Base-by-base conservation (phyloP, 2,329 filamentous ascomycete species). In the Sporothrix phasma region DNA sequence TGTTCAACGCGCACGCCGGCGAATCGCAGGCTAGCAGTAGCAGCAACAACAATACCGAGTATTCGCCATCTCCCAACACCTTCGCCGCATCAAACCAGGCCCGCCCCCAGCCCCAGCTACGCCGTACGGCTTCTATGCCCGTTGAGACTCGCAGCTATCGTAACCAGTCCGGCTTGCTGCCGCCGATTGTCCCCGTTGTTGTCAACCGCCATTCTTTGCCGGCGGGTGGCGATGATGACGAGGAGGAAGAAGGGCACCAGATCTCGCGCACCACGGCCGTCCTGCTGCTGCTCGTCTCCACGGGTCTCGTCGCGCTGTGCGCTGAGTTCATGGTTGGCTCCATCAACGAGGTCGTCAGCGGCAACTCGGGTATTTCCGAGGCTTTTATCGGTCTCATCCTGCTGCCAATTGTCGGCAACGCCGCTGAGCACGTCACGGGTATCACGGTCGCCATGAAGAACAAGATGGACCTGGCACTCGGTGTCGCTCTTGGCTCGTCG, bases 341-440 rank as follows among this genome's bases (percentile, higher is more conserved):
- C 53, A 86, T 87, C 66, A 78, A 83, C 69, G 79, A 79, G 34
- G 77, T 87, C 0, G 81, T 84, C 0, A 72, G 72, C n/a, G 72
- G 74, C 46, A 73, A 73, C 1, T 69, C 74, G 19, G 75, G 75
- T 43, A 72, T 87, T 2, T 82, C 81, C 11, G 80, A 85, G 69
- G 77, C 81, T 0, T 80, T 87, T 61, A 82, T 87, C 54, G 84
- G 84, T 43, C 75, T 87, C 13, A 84, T 87, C 49, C 79, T 87
- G 29, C 74, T 87, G 11, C 84, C 84, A 0, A 81, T 86, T 45
- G 81, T 85, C 0, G 84, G 84, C 41, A 87, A 87, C 64, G 82
- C 84, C 0, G 83, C 84, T 1, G 84, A 86, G 71, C 83, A 86
- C 66, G 80, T 83, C n/a, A 86, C 84, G 0, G 82, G 83, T 0